Conservation (phyloP, 257 asterid species). For the Salvia rosmarinus region DNA sequence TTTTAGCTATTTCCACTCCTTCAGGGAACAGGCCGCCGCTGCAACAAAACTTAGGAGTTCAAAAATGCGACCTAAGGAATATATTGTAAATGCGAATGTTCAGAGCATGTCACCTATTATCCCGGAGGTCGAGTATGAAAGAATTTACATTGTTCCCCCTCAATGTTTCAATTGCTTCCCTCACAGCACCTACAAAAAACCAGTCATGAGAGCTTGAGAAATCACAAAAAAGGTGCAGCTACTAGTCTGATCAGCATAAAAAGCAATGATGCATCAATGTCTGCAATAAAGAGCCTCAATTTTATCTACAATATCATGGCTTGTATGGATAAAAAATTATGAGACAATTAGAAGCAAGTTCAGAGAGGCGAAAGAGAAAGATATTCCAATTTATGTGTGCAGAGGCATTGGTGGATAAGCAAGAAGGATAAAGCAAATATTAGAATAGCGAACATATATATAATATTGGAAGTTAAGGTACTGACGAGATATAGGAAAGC, state of each 20-base stretch:
- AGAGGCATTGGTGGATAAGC: constrained; percentile 7
- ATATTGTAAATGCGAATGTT: constrained; percentile 26
- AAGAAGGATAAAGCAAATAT: neutral
- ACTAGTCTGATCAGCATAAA: neutral
- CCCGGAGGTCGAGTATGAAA: constrained; percentile 90
- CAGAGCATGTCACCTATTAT: constrained; percentile 72
- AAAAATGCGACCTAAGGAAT: constrained; percentile 29
- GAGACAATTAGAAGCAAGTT: neutral
- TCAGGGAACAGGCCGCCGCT: constrained; percentile 99
- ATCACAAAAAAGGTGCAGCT: neutral
- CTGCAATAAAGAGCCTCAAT: neutral
- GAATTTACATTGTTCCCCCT: constrained; percentile 81
- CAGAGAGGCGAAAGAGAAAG: constrained; percentile 22
- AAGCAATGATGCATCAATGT: neutral
- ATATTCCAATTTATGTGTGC: neutral
- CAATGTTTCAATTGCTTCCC: constrained; percentile 83
- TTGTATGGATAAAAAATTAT: too few species aligned
- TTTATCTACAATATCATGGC: constrained; percentile 3
- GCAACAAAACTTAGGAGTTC: constrained; percentile 47
- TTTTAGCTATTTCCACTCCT: constrained; percentile 98
- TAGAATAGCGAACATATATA: neutral
- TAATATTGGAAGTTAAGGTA: constrained; percentile 1
- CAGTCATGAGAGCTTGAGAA: constrained; percentile 22
- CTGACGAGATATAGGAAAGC: constrained; percentile 13
- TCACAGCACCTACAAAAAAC: constrained; percentile 70